Conservation (phyloP, 306 rosid genomes). For the Pyrus communis region DNA sequence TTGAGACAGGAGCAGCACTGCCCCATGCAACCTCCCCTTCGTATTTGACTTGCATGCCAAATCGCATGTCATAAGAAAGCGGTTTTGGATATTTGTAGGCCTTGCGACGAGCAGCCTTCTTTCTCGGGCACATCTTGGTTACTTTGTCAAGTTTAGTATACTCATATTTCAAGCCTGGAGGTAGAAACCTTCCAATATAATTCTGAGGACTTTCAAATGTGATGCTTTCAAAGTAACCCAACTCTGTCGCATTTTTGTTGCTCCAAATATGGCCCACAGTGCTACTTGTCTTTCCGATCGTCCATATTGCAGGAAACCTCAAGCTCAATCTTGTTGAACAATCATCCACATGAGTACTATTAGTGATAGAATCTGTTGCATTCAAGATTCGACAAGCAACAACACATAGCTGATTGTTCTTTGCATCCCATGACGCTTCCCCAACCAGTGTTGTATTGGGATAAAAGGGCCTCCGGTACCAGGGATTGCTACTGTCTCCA, state of each 20-base stretch:
- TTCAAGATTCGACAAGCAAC: constrained; percentile 32
- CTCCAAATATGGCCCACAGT: constrained; percentile 47
- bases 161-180: constrained; percentile 21
- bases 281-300: constrained; percentile 22
- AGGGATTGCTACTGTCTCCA: neutral
- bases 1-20: neutral
- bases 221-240: constrained; percentile 27
- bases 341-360: constrained; percentile 27
- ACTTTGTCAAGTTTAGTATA: constrained; percentile 30
- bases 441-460: constrained; percentile 31
- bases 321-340: constrained; percentile 39
- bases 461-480: constrained; percentile 7
- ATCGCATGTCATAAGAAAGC: neutral
- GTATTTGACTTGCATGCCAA: neutral
- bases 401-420: constrained; percentile 15
- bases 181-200: neutral
- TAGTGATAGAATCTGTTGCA: constrained; percentile 9
- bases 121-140: constrained; percentile 15
- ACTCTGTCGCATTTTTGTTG: constrained; percentile 20
- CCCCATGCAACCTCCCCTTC: neutral
- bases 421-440: constrained; percentile 53
- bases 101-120: neutral
- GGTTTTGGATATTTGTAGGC: neutral
- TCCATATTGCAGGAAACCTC: constrained; percentile 34
- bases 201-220: constrained; percentile 11